Conservation (phyloP, 2,329 filamentous ascomycete species). For the Aspergillus piperis region DNA sequence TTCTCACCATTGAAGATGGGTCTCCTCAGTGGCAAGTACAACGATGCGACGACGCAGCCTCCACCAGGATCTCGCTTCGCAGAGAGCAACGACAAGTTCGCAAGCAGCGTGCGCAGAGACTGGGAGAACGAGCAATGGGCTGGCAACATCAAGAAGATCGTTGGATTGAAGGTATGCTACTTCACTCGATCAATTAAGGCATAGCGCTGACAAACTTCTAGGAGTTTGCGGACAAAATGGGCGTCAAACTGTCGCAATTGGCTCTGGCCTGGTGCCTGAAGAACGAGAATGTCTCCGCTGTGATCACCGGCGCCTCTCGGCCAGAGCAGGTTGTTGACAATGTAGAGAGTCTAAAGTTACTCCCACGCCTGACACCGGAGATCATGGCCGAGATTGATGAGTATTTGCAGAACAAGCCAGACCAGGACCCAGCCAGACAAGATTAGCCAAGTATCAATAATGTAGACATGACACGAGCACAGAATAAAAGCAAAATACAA, state of each 20-base stretch:
- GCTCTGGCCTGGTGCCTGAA: constrained; percentile 62
- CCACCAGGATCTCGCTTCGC: constrained; percentile 62
- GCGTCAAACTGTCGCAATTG: constrained; percentile 56
- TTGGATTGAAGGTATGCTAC: constrained; percentile 40
- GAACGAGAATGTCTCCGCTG: constrained; percentile 56
- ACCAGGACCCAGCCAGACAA: constrained; percentile 24
- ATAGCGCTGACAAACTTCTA: constrained; percentile 5
- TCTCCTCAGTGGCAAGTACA: constrained; percentile 69
- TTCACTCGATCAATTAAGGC: too few relatives aligned
- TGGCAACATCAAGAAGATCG: constrained; percentile 59
- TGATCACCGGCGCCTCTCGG: constrained; percentile 47
- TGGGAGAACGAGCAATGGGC: constrained; percentile 46
- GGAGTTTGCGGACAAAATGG: constrained; percentile 43
- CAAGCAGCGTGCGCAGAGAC: constrained; percentile 47
- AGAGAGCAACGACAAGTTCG: constrained; percentile 58
- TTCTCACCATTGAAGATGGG: constrained; percentile 65
- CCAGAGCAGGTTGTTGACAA: constrained; percentile 50
- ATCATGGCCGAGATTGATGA: constrained; percentile 51
- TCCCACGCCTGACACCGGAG: constrained; percentile 47
- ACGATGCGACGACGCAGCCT: constrained; percentile 54
- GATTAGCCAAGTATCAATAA: not conserved
- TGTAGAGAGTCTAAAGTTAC: constrained; percentile 47
- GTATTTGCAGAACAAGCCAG: constrained; percentile 34
- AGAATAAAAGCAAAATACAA: too few relatives aligned
- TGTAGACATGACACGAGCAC: too few relatives aligned